Conservation (phyloP, 139 green algal genomes). For the Chlamydomonas applanata region DNA sequence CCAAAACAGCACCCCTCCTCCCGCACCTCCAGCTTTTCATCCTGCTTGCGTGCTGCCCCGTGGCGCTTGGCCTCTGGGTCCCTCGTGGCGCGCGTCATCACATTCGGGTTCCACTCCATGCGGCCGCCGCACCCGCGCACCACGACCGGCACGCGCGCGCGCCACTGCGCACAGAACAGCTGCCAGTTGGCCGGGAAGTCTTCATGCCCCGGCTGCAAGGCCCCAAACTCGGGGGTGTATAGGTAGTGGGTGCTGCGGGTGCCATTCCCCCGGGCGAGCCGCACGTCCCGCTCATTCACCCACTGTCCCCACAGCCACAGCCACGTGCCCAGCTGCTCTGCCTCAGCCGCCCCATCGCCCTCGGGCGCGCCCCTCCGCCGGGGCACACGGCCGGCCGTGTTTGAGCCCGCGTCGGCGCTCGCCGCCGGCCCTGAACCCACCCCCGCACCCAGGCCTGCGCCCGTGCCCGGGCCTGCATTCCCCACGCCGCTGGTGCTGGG, state of each 20-base stretch:
- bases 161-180: neutral
- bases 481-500: too few relatives aligned
- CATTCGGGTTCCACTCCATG: slow-evolving; percentile 11
- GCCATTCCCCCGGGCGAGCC: neutral
- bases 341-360: too few relatives aligned
- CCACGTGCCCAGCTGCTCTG: too few relatives aligned
- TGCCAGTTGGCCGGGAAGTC: slow-evolving; percentile 1
- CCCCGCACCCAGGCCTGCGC: too few relatives aligned
- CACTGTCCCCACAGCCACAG: slow-evolving; percentile 5
- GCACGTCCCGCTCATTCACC: neutral
- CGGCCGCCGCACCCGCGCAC: neutral
- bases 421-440: too few relatives aligned
- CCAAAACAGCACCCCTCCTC: neutral
- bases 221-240: neutral
- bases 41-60: neutral
- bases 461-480: too few relatives aligned
- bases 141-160: slow-evolving; percentile 7
- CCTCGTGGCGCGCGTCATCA: neutral
- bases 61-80: too few relatives aligned
- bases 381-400: too few relatives aligned
- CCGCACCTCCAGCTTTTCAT: neutral
- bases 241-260: neutral
- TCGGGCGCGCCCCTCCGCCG: too few relatives aligned
- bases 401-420: too few relatives aligned
- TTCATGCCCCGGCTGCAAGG: neutral